These are phyloP conservation scores for Globisporangium takayamanum DNA, from an alignment of 352 stramenopile species.

Conservation along the genomic window DNA sequence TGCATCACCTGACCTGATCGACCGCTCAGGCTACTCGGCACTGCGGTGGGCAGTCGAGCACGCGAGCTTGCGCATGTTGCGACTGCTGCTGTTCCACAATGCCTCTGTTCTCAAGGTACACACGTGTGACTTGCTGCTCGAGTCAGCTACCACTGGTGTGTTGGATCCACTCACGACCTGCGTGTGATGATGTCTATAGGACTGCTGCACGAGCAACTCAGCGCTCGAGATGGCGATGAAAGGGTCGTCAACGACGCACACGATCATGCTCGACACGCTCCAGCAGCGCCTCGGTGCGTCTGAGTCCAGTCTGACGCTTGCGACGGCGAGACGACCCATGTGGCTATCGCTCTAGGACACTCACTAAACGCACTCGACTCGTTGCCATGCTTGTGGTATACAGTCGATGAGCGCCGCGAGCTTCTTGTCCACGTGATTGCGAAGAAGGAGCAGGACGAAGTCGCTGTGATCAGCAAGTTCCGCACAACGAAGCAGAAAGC, in stretches of 20 bases:
- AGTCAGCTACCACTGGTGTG: not conserved
- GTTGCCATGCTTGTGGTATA: not conserved
- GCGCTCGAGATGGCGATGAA: constrained; percentile 35
- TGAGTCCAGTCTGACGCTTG: not conserved
- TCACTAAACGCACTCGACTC: no score
- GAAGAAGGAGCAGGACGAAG: constrained; percentile 30
- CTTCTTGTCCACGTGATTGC: constrained; percentile 24
- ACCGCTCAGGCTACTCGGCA: constrained; percentile 36
- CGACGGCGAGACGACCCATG: not conserved
- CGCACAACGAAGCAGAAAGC: constrained; percentile 15
- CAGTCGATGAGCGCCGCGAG: constrained; percentile 32
- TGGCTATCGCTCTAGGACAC: no score
- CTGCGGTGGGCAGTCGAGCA: constrained; percentile 45
- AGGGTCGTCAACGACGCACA: constrained; percentile 25
- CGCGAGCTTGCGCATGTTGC: constrained; percentile 25
- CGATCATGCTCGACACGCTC: constrained; percentile 31
- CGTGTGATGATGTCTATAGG: constrained; percentile 8
- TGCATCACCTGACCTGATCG: constrained; percentile 31
- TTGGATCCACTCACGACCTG: not conserved
- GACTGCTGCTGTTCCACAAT: constrained; percentile 30
- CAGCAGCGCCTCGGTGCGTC: constrained; percentile 36
- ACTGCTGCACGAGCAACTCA: constrained; percentile 41
- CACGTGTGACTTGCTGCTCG: not conserved
- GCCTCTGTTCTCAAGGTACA: constrained; percentile 33
- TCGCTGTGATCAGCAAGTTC: constrained; percentile 25